A percentile compares a stretch with the other conserved stretches of the same genome.
These are phyloP conservation scores for Alternaria arbusti DNA, from an alignment of 2,329 filamentous ascomycete genomes.

Conservation along the genomic window DNA sequence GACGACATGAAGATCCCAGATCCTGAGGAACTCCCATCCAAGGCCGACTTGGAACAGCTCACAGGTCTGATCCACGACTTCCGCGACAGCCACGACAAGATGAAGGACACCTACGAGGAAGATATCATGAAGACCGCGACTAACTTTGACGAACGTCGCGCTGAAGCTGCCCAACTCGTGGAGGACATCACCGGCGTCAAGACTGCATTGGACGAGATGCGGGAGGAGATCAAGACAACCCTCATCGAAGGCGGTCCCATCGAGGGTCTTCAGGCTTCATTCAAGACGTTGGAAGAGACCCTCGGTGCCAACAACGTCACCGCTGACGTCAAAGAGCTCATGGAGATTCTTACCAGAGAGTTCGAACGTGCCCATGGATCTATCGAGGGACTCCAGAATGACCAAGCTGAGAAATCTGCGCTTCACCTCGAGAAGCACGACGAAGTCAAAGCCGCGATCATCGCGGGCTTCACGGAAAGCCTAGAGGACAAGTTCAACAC, in stretches of 20 bases:
- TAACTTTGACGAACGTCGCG: conserved; percentile 81
- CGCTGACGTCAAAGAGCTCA: conserved; percentile 64
- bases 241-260: conserved; percentile 76
- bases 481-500: conserved; percentile 81
- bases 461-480: conserved; percentile 62
- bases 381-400: conserved; percentile 81
- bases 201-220: conserved; percentile 76
- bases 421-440: conserved; percentile 65
- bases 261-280: conserved; percentile 61
- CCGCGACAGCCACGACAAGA: conserved; percentile 66
- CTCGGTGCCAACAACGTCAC: conserved; percentile 58
- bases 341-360: conserved; percentile 78
- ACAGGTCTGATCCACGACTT: conserved; percentile 58
- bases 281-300: conserved; percentile 74
- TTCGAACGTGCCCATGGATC: conserved; percentile 85
- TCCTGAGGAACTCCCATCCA: conserved; percentile 72
- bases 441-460: conserved; percentile 62
- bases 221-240: conserved; percentile 75
- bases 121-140: conserved; percentile 78
- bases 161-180: conserved; percentile 79
- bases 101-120: conserved; percentile 75
- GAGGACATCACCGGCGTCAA: conserved; percentile 83
- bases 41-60: conserved; percentile 76
- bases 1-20: conserved; percentile 76
- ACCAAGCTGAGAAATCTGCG: conserved; percentile 68